A percentile compares a stretch with the other conserved stretches of the same genome.
These are phyloP conservation scores for Physcia stellaris DNA, from an alignment of 495 filamentous ascomycete genomes.

Conservation along the genomic window DNA sequence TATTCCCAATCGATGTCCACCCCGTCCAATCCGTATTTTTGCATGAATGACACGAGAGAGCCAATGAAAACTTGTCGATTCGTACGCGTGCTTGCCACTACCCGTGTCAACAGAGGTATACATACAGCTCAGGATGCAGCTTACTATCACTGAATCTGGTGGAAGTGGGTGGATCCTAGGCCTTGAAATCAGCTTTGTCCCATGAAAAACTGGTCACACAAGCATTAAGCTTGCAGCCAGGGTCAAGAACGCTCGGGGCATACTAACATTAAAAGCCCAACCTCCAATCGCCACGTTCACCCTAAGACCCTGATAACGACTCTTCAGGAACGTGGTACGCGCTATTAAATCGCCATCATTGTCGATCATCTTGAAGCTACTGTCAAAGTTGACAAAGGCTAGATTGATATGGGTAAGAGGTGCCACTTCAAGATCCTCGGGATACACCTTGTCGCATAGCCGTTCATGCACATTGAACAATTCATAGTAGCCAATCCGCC, in stretches of 20 bases:
- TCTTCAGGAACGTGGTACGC: conserved; percentile 7
- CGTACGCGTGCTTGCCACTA: conserved; percentile 6
- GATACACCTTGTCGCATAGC: conserved; percentile 6
- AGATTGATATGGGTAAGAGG: conserved; percentile 11
- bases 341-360: conserved; percentile 2
- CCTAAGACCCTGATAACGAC: conserved; percentile 4
- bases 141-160: conserved; percentile 4
- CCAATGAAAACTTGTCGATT: conserved; percentile 8
- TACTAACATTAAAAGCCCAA: conserved; percentile 11
- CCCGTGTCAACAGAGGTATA: neutral
- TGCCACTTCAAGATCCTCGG: conserved; percentile 9
- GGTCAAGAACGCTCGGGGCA: too few relatives aligned
- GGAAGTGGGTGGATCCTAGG: conserved; percentile 6
- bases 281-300: conserved; percentile 8
- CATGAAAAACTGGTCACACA: too few relatives aligned
- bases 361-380: conserved; percentile 7
- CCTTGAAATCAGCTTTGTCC: too few relatives aligned
- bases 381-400: conserved; percentile 7
- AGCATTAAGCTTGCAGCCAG: too few relatives aligned
- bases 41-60: conserved; percentile 7
- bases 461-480: conserved; percentile 8
- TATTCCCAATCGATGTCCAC: conserved; percentile 28
- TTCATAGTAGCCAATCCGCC: conserved; percentile 12
- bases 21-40: conserved; percentile 12
- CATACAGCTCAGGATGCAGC: neutral